Evolutionary conservation across 345 rosid genomes (phyloP).

Genomic region (Draba incana): DNA sequence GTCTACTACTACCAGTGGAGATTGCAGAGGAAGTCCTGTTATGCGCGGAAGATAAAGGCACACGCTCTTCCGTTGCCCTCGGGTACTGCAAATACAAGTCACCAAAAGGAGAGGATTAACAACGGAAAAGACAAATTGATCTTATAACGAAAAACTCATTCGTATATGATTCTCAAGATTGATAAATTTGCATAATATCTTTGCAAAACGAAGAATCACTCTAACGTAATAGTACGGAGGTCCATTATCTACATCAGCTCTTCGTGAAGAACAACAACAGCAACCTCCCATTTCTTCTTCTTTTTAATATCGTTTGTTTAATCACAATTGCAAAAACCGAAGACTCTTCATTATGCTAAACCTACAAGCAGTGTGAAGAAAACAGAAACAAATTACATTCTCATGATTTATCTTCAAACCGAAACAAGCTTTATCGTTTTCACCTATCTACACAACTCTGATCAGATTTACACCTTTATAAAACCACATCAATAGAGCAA

Average conservation of each 20-base stretch:
- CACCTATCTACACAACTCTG: too few relatives aligned
- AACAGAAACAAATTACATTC: slow-evolving; percentile 20
- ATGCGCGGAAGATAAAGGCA: slow-evolving; percentile 62
- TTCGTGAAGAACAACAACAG: slow-evolving; percentile 73
- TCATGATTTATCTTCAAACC: neutral
- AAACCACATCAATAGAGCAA: neutral
- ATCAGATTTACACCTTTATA: too few relatives aligned
- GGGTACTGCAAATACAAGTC: slow-evolving; percentile 55
- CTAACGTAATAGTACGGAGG: slow-evolving; percentile 66
- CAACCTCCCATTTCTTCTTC: slow-evolving; percentile 82
- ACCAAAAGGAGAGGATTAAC: slow-evolving; percentile 1
- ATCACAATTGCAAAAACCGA: slow-evolving; percentile 39
- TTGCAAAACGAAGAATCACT: slow-evolving; percentile 37
- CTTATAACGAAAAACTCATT: neutral
- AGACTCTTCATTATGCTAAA: slow-evolving; percentile 34
- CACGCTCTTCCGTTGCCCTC: slow-evolving; percentile 62
- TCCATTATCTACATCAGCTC: slow-evolving; percentile 49
- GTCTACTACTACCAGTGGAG: slow-evolving; percentile 74
- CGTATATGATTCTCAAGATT: neutral
- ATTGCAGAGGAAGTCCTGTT: slow-evolving; percentile 51
- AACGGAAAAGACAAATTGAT: neutral
- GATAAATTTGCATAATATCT: neutral
- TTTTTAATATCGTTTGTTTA: neutral
- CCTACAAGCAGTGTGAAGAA: slow-evolving; percentile 20
- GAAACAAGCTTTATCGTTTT: slow-evolving; percentile 24